Evolutionary conservation across 148 eudicot species (phyloP).

Genomic region (Persicaria maculosa): DNA sequence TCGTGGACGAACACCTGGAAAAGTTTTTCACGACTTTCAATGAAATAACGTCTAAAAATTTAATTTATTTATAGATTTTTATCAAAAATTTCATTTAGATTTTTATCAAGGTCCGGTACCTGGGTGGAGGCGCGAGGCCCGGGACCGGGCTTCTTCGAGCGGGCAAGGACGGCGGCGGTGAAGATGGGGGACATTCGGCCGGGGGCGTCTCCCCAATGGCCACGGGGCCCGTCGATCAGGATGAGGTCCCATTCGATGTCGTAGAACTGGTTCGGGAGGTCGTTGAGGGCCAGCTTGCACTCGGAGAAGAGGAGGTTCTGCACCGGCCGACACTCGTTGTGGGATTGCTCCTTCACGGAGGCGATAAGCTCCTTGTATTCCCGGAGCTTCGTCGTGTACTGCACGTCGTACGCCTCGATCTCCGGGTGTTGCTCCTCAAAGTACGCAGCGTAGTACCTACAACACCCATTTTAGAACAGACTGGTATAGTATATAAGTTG

Average conservation of each 20-base stretch:
- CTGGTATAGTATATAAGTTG: no score
- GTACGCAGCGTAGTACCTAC: constrained; percentile 59
- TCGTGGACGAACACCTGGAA: constrained; percentile 61
- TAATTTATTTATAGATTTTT: no score
- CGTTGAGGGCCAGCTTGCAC: constrained; percentile 63
- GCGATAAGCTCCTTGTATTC: constrained; percentile 42
- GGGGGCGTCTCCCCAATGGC: constrained; percentile 70
- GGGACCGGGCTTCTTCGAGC: constrained; percentile 50
- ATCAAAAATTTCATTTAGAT: no score
- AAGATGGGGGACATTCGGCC: constrained; percentile 66
- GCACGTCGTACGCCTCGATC: constrained; percentile 66
- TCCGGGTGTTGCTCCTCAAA: constrained; percentile 67
- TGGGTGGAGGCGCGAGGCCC: not conserved
- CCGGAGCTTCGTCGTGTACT: constrained; percentile 53
- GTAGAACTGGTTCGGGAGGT: constrained; percentile 67
- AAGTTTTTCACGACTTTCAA: no score
- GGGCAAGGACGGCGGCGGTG: constrained; percentile 60
- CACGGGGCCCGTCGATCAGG: constrained; percentile 68
- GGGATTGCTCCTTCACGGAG: constrained; percentile 37
- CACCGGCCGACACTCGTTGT: constrained; percentile 64
- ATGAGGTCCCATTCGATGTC: constrained; percentile 73
- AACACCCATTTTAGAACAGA: no score
- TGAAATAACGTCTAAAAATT: no score
- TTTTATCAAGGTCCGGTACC: not conserved
- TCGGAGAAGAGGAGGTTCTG: constrained; percentile 68